Evolutionary conservation across 441 rosid genomes (phyloP).

Genomic region (Pelargonium citronellum): DNA sequence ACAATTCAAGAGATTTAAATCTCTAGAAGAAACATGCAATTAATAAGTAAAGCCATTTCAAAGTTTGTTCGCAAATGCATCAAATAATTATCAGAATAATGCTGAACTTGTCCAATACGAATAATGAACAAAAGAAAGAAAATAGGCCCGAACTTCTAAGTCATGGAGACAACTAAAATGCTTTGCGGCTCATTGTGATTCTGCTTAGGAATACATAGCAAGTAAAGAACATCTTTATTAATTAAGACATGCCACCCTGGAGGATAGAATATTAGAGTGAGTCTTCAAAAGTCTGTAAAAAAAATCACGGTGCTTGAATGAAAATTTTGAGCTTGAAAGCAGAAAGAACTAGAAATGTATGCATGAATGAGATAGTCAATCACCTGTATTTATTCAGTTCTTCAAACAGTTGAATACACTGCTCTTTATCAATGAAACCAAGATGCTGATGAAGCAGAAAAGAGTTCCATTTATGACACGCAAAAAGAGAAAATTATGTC

Average conservation of each 20-base stretch:
- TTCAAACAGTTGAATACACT: constrained; percentile 71
- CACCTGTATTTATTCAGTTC: constrained; percentile 86
- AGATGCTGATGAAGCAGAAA: constrained; percentile 41
- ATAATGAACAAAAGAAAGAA: neutral
- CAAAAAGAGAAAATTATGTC: constrained; percentile 14
- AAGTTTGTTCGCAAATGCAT: neutral
- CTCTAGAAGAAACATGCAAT: neutral
- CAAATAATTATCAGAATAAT: neutral
- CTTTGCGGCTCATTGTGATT: neutral
- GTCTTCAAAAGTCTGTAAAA: neutral
- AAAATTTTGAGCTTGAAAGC: neutral
- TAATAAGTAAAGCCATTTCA: neutral
- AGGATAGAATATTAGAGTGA: too few species aligned
- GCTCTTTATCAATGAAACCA: constrained; percentile 60
- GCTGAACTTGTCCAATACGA: neutral
- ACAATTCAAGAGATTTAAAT: neutral
- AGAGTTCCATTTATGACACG: constrained; percentile 18
- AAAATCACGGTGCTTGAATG: neutral
- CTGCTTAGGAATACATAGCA: neutral
- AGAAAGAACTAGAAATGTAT: neutral
- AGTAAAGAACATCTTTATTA: neutral
- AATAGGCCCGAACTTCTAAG: neutral
- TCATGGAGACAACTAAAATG: neutral
- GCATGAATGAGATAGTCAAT: neutral
- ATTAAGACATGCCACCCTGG: neutral